Base-by-base conservation (phyloP, 164 flowering plant species). In the Vitis labrusca region DNA sequence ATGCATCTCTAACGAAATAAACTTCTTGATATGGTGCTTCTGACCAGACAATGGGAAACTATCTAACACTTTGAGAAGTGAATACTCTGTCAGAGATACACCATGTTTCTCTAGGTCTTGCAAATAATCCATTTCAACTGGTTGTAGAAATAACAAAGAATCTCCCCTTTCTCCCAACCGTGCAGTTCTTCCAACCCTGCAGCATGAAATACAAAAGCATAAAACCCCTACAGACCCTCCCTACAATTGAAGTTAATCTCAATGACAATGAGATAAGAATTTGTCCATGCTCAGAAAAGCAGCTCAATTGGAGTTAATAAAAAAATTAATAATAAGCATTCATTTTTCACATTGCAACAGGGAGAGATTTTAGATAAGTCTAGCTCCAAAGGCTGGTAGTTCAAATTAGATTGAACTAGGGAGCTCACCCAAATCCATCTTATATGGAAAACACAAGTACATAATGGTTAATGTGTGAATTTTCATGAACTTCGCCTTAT, bases 171-270 rank as follows among this genome's bases (percentile, higher is more conserved):
- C 89, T 61, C 97, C 99, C 71, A 95, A 68, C 19, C 99, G 93
- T 75, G 99, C 99, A 59, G 97, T 93, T 80, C 98, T 87, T 69
- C 98, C 99, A 54, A 93, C 99, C 86, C 99, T 95, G 85, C 80
- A 84, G 66, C 48, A 81, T 47, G 29, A 4, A 59, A 67, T 13
- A 47, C 19, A 71, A 55, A n/a, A 13, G 37, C 55, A 61, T 61
- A 30, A 66, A 68, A 55, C 14, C 50, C 30, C 23, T 4, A 29
- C 8, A 29, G 64, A 13, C n/a, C 64, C 68, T 10, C 55, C 53
- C 14, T 3, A 63, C 5, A 63, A n/a, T 63, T 32, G 13, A 51
- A 37, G 44, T 37, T 32, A 62, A 52, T 37, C 57, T 59, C 54
- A 53, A 51, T 37, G 44, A 37, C 44, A 37, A 37, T 37, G 44